Conservation (phyloP, 805 yeast species). For the Alloascoidea africana region DNA sequence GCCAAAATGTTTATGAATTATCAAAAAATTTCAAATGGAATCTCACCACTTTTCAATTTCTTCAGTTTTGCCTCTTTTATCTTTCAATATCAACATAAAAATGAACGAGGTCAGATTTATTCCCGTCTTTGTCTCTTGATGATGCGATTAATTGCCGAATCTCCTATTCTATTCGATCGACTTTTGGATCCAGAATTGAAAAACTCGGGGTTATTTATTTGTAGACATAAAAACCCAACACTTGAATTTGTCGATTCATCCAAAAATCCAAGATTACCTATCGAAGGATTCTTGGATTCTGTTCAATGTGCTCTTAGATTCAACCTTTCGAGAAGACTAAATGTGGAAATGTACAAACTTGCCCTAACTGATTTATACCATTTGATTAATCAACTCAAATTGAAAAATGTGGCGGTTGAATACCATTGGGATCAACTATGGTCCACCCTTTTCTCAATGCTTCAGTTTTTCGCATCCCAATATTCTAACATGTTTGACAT, state of each 20-base stretch:
- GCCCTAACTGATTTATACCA: not conserved
- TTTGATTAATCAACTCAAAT: not conserved
- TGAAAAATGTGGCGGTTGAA: not conserved
- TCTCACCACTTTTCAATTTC: not conserved
- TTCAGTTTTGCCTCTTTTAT: not conserved
- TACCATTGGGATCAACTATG: conserved; percentile 3
- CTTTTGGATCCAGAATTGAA: not conserved
- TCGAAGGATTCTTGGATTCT: conserved; percentile 2
- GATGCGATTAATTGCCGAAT: not conserved
- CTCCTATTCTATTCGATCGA: not conserved
- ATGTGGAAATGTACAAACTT: not conserved
- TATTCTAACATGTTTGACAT: not conserved
- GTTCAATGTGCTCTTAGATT: not conserved
- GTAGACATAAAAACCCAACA: not conserved
- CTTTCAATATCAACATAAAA: not conserved
- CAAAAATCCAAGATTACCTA: not conserved
- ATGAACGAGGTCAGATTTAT: not conserved
- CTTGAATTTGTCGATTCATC: not conserved
- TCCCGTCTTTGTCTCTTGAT: conserved; percentile 1
- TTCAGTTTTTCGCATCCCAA: not conserved
- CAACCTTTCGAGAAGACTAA: not conserved
- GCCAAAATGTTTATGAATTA: not conserved
- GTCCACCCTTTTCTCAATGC: not conserved
- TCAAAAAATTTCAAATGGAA: not conserved
- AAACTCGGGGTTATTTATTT: not conserved